Evolutionary conservation across 2,329 filamentous ascomycete species (phyloP).

Genomic region (Akanthomyces dipterigenus): DNA sequence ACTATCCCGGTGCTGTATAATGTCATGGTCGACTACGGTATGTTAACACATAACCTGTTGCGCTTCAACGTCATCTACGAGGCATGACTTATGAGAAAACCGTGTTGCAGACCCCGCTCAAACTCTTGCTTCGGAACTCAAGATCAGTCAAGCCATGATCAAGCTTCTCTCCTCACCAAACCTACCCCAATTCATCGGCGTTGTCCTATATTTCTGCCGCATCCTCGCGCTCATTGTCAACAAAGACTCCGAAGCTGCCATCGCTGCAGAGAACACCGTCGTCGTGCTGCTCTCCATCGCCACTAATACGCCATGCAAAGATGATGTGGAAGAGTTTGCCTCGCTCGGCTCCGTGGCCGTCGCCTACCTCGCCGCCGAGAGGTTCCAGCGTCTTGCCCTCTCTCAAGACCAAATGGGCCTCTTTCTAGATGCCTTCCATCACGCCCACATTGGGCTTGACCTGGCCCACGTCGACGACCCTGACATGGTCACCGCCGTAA

Average conservation of each 20-base stretch:
- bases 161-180: slow-evolving; percentile 41
- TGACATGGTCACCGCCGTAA: slow-evolving; percentile 36
- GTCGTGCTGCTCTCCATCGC: slow-evolving; percentile 45
- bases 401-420: slow-evolving; percentile 29
- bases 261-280: slow-evolving; percentile 40
- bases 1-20: slow-evolving; percentile 56
- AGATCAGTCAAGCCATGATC: slow-evolving; percentile 43
- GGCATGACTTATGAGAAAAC: neutral
- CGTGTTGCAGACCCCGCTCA: slow-evolving; percentile 47
- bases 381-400: slow-evolving; percentile 44
- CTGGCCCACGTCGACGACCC: slow-evolving; percentile 36
- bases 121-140: slow-evolving; percentile 44
- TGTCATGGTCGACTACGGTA: slow-evolving; percentile 57
- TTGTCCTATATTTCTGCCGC: slow-evolving; percentile 49
- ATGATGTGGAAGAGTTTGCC: slow-evolving; percentile 49
- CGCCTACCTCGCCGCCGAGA: slow-evolving; percentile 48
- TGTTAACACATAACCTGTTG: slow-evolving; percentile 15
- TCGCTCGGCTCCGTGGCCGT: slow-evolving; percentile 45
- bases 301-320: slow-evolving; percentile 28
- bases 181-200: slow-evolving; percentile 32
- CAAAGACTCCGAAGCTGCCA: slow-evolving; percentile 42
- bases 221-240: slow-evolving; percentile 46
- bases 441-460: slow-evolving; percentile 38
- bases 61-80: neutral
- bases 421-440: slow-evolving; percentile 42